Conservation (phyloP, 2,329 filamentous ascomycete species). For the Monilinia fructigena region DNA sequence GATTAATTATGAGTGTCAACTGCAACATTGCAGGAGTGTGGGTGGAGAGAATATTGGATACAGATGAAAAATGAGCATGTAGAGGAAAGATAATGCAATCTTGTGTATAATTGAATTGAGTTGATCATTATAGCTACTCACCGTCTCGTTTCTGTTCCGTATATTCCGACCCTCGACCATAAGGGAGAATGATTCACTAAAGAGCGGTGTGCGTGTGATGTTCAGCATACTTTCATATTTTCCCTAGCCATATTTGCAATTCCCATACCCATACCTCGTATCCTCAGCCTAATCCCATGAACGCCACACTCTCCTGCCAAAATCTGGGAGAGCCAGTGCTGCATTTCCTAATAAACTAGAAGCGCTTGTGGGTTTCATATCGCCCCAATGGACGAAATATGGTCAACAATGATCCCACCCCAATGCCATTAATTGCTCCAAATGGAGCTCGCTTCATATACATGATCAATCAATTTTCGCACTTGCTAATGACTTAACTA, state of each 20-base stretch:
- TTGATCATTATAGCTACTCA: conserved; percentile 1
- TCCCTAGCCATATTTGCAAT: conserved; percentile 10
- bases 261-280: not conserved
- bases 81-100: not conserved
- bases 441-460: not conserved
- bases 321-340: not conserved
- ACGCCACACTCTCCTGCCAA: not conserved
- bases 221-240: not conserved
- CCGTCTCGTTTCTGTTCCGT: not conserved
- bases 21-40: too few species aligned
- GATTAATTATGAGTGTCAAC: too few species aligned
- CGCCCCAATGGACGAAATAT: not conserved
- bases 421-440: not conserved
- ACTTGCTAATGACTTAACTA: conserved; percentile 21
- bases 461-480: conserved; percentile 26
- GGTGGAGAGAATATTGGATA: too few species aligned
- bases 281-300: not conserved
- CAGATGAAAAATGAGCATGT: too few species aligned
- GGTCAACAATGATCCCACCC: not conserved
- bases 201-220: conserved; percentile 9
- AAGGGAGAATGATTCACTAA: not conserved
- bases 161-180: not conserved
- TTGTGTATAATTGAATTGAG: conserved; percentile 1
- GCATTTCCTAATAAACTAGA: not conserved
- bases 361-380: not conserved